These are phyloP conservation scores for Garcia nutans DNA, from an alignment of 345 rosid species.

Conservation along the genomic window DNA sequence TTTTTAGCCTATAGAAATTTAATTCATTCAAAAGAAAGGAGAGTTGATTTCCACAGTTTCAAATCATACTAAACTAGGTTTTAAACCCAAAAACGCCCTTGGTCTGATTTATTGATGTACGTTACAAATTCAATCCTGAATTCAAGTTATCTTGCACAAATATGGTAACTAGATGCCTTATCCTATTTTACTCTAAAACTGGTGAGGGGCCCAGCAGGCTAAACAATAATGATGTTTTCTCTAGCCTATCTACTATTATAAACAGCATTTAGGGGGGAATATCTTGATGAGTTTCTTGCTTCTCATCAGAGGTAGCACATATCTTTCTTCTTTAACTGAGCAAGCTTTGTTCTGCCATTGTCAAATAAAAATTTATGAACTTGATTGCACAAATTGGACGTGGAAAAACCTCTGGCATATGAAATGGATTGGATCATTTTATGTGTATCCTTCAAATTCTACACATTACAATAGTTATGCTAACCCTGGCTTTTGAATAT, in stretches of 20 bases:
- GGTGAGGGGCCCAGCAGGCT: not conserved
- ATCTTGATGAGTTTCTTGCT: not conserved
- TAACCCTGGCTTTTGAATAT: slow-evolving; percentile 14
- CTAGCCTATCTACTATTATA: not conserved
- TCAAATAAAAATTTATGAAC: not conserved
- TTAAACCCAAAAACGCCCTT: not conserved
- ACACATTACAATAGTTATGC: not conserved
- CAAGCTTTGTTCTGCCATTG: not conserved
- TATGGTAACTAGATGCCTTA: not conserved
- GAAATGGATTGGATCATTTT: not conserved
- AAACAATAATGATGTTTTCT: not conserved
- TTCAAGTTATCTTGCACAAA: too few relatives aligned
- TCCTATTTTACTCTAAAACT: not conserved
- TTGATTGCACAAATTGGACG: not conserved
- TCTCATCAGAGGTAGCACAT: not conserved
- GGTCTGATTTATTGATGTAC: not conserved
- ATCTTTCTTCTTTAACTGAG: not conserved
- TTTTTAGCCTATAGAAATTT: not conserved
- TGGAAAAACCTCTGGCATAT: not conserved
- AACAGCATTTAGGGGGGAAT: not conserved
- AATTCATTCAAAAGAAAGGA: not conserved
- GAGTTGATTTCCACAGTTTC: not conserved
- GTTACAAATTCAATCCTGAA: not conserved
- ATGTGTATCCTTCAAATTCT: not conserved
- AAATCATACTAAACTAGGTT: not conserved